Evolutionary conservation across 495 filamentous ascomycete genomes (phyloP).

Genomic region (Elasticomyces elasticus): DNA sequence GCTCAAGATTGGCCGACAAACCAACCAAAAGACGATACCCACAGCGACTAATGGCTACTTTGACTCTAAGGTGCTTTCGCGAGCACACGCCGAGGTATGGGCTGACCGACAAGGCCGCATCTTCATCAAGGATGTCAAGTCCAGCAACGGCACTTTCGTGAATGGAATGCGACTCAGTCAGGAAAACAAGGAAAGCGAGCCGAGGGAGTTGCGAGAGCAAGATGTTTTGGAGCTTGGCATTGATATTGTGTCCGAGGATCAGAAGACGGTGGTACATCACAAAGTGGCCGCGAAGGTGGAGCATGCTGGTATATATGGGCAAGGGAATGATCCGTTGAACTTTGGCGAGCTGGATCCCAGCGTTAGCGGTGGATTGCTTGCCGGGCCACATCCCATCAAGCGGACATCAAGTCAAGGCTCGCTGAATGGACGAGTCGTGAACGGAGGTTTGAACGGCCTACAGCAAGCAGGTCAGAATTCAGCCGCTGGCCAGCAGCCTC

Average conservation of each 20-base stretch:
- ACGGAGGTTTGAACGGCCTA: conserved; percentile 19
- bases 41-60: conserved; percentile 88
- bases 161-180: conserved; percentile 82
- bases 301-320: conserved; percentile 69
- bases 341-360: conserved; percentile 75
- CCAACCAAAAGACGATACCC: conserved; percentile 88
- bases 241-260: conserved; percentile 95
- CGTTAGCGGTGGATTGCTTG: conserved; percentile 58
- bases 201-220: conserved; percentile 76
- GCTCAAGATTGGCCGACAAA: conserved; percentile 87
- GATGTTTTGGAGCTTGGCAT: conserved; percentile 91
- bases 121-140: conserved; percentile 95
- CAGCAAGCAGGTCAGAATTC: conserved; percentile 42
- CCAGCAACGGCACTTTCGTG: conserved; percentile 96
- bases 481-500: conserved; percentile 51
- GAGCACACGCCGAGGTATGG: conserved; percentile 95
- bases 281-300: conserved; percentile 96
- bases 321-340: conserved; percentile 63
- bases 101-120: conserved; percentile 81
- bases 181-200: conserved; percentile 90
- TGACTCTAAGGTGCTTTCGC: conserved; percentile 91
- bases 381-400: conserved; percentile 46
- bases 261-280: conserved; percentile 95
- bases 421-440: conserved; percentile 45
- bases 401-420: conserved; percentile 59